These are phyloP conservation scores for Kwoniella bestiolae DNA, from an alignment of 768 basidiomycete species.

Conservation along the genomic window DNA sequence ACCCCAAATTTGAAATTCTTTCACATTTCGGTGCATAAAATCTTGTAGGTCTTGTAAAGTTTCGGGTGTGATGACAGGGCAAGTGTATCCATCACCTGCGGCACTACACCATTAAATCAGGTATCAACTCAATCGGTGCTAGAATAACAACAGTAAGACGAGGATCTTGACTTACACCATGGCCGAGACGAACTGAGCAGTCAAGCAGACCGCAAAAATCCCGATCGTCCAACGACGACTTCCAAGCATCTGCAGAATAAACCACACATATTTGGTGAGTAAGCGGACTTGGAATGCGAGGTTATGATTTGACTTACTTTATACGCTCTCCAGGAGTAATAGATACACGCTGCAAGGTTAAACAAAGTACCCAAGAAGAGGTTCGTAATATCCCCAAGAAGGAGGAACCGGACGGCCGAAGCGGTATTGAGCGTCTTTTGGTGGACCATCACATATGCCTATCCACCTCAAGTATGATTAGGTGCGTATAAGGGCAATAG, in stretches of 20 bases:
- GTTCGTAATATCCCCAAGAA: slow-evolving; percentile 12
- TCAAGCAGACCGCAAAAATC: background rate
- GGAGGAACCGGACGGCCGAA: slow-evolving; percentile 1
- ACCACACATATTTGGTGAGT: background rate
- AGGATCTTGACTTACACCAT: slow-evolving; percentile 5
- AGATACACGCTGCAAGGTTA: slow-evolving; percentile 9
- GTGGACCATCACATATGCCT: background rate
- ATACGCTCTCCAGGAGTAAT: slow-evolving; percentile 13
- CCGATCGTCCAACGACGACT: slow-evolving; percentile 6
- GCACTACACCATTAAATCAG: background rate
- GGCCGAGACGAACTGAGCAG: slow-evolving; percentile 13
- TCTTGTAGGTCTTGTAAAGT: background rate
- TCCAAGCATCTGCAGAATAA: background rate
- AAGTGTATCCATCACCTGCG: background rate
- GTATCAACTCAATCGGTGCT: background rate
- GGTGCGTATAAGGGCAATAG: background rate
- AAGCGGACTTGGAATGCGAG: too few species aligned
- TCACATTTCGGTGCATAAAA: background rate
- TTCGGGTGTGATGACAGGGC: slow-evolving; percentile 1
- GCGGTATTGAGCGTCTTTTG: slow-evolving; percentile 4
- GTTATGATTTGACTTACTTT: background rate
- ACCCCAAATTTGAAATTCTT: slow-evolving; percentile 9
- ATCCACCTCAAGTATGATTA: background rate
- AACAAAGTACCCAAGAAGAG: slow-evolving; percentile 12
- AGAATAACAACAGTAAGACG: background rate